Evolutionary conservation across 2,329 filamentous ascomycete genomes (phyloP), one percentile per base, ranked within the genome.

Genomic region (Colletotrichum scovillei): DNA sequence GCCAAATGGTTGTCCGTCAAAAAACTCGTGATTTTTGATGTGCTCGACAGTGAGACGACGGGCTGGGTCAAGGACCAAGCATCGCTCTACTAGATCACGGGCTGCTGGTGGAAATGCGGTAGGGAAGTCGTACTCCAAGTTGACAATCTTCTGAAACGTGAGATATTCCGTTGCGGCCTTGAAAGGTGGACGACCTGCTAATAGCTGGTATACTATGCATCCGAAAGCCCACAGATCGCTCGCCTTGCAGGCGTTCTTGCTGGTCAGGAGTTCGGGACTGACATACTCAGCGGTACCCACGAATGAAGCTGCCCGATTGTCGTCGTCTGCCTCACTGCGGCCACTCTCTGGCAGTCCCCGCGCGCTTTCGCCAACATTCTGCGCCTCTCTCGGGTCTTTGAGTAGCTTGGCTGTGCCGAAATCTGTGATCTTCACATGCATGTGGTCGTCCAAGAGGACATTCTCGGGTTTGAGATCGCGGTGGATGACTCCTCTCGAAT

Each of bases 141-240:
- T 93, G 66, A 99, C 94, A 80, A 99, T 99, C 84, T 98, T 99
- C 82, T 99, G 97, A 80, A 99, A 99, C 0, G 97, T 99, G 80
- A 97, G 89, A 79, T 98, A 99, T 81, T 99, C 97, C 77, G 97
- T 98, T 16, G 89, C 93, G 53, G 94, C 97, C 82, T 99, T 99
- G 87, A 99, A 99, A 0, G 97, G 97, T 6, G 97, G 97, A 73
- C 97, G 89, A n/a, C 97, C 97, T n/a, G 94, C 94, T 42, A 99
- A 87, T 30, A 99, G 89, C 82, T 99, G 97, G 82, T 97, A 99
- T 75, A 99, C 92, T 78, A 99, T 99, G 85, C 97, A 99, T 11
- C 97, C 97, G 85, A 97, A 99, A 2, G 97, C 97, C 97, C 97
- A 99, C 63, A 99, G 84, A 83, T 99, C 97, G 82, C 97, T 98